Evolutionary conservation across 345 rosid genomes (phyloP).

Genomic region (Pugionium dolabratum): DNA sequence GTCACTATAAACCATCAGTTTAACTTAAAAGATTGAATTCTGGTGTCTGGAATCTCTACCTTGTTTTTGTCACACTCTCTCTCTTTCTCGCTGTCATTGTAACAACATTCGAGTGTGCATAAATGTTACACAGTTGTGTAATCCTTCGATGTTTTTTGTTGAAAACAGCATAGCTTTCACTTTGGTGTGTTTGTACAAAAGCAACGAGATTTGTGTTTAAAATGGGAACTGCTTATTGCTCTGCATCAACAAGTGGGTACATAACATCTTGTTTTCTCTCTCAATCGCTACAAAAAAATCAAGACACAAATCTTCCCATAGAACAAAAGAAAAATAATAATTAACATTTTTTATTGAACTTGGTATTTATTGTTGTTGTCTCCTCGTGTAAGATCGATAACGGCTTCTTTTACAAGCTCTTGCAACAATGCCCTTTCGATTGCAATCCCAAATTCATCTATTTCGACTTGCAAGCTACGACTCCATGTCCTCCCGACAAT

Average conservation of each 20-base stretch:
- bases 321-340: neutral
- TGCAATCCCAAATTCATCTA: constrained; percentile 54
- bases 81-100: neutral
- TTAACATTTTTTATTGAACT: constrained; percentile 29
- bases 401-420: constrained; percentile 82
- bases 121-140: neutral
- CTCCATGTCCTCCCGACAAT: constrained; percentile 73
- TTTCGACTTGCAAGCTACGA: constrained; percentile 46
- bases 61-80: constrained; percentile 10
- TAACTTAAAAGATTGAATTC: constrained; percentile 21
- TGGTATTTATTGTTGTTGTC: neutral
- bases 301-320: constrained; percentile 29
- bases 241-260: constrained; percentile 33
- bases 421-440: constrained; percentile 66
- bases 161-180: neutral
- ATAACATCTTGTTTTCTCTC: constrained; percentile 9
- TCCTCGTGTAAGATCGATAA: constrained; percentile 48
- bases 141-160: no score
- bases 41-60: neutral
- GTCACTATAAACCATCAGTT: constrained; percentile 37
- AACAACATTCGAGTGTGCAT: constrained; percentile 24
- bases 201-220: neutral
- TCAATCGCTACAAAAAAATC: constrained; percentile 29
- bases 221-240: constrained; percentile 2
- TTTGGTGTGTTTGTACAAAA: constrained; percentile 29